Evolutionary conservation across 2,329 filamentous ascomycete genomes (phyloP), one percentile per base, ranked within the genome.

Genomic region (Polychaeton citri): DNA sequence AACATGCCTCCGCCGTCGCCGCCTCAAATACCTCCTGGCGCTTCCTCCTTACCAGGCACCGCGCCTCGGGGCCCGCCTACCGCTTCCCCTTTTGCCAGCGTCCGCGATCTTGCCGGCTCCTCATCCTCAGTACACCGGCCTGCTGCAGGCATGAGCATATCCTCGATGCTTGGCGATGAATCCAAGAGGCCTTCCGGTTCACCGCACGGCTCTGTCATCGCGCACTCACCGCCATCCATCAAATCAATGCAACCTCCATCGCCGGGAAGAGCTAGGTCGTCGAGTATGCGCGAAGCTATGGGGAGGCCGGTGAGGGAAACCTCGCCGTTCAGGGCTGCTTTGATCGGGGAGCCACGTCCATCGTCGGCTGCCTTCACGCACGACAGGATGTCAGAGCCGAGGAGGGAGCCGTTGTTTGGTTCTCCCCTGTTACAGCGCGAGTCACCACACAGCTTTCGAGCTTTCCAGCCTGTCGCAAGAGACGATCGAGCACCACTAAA

Each of bases 61-160:
- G 51, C 49, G 13, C 56, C 60, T 30, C 61, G 66, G 33, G 57
- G 57, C 30, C 62, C 66, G 19, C 60, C 66, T 4, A 62, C 61
- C 32, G 50, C 63, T 17, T 59, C 60, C 5, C 50, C 61, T 0
- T 71, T 69, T 44, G 56, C 61, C 35, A 52, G 59, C 56, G 61
- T 63, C 40, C 71, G 74, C 51, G 75, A 80, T 44, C 61, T 72
- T 33, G 66, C 72, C 33, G 60, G 63, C 13, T 51, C 70, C 30
- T 62, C 60, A 16, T 62, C 69, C 16, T 26, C 38, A n/a, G 57
- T 63, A 38, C 64, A 71, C 53, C 67, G 76, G 40, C 69, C 71
- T 9, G 70, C 69, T 35, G 72, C 72, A 50, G 76, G 74, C 59
- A 81, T 82, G 77, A 80, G 78, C 32, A 81, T 82, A 56, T 79